Evolutionary conservation across 177 flowering plant species (phyloP).

Genomic region (Vitis hybrid): DNA sequence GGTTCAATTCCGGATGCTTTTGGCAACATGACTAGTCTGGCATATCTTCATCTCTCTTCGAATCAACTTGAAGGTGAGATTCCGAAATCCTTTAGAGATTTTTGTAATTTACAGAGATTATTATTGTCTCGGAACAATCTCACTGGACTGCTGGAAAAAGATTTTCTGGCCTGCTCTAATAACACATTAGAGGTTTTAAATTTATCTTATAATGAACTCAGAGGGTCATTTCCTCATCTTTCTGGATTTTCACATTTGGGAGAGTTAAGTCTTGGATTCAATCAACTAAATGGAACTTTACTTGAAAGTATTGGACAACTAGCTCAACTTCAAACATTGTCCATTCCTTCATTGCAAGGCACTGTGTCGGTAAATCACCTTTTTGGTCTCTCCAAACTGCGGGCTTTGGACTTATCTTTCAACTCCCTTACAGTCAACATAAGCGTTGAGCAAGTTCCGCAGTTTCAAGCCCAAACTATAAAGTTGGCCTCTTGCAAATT

Average conservation of each 20-base stretch:
- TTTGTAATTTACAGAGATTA: too few relatives aligned
- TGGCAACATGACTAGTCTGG: too few relatives aligned
- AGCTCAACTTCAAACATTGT: neutral
- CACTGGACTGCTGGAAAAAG: too few relatives aligned
- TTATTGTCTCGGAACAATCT: fast-evolving
- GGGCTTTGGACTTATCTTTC: slow-evolving; percentile 4
- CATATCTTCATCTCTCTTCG: too few relatives aligned
- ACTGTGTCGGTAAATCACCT: slow-evolving; percentile 4
- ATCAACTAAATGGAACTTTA: neutral
- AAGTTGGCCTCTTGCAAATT: slow-evolving; percentile 1
- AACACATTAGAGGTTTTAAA: too few relatives aligned
- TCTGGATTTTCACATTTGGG: slow-evolving; percentile 3
- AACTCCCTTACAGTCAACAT: neutral
- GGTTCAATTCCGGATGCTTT: too few relatives aligned
- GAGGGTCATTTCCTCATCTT: neutral
- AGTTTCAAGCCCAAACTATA: neutral
- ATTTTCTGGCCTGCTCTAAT: too few relatives aligned
- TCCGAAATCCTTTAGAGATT: too few relatives aligned
- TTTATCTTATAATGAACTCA: too few relatives aligned
- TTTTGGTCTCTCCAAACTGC: slow-evolving; percentile 6
- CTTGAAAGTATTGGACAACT: slow-evolving; percentile 7
- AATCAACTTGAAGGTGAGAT: too few relatives aligned
- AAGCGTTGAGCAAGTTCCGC: slow-evolving; percentile 16
- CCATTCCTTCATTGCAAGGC: neutral
- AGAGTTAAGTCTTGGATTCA: neutral